A percentile compares a stretch with the other conserved stretches of the same genome.
Conservation (phyloP, 2,329 filamentous ascomycete species). For the Teratosphaeria zuluensis region DNA sequence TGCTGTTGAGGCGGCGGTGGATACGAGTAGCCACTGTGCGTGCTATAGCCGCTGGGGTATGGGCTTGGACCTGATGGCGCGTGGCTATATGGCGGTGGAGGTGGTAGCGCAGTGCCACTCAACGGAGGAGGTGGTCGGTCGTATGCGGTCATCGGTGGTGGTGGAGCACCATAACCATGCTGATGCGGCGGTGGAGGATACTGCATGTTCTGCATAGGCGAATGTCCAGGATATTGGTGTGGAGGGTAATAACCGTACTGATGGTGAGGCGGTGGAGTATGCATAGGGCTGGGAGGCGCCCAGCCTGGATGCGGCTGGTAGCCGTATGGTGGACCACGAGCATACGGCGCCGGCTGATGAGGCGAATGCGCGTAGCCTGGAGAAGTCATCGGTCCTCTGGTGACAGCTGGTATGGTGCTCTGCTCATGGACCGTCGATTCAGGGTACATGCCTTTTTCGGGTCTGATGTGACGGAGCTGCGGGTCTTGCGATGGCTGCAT, state of each 20-base stretch:
- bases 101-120: conserved; percentile 26
- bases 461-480: conserved; percentile 68
- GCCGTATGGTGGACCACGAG: conserved; percentile 30
- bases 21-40: conserved; percentile 2
- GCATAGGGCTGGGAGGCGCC: conserved; percentile 34
- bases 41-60: conserved; percentile 12
- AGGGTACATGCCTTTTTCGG: conserved; percentile 91
- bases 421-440: conserved; percentile 87
- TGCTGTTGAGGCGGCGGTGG: conserved; percentile 1
- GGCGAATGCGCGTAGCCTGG: conserved; percentile 47
- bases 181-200: conserved; percentile 23
- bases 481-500: conserved; percentile 76
- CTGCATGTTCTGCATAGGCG: conserved; percentile 25
- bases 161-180: conserved; percentile 10
- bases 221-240: conserved; percentile 18
- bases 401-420: conserved; percentile 69
- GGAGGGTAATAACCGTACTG: conserved; percentile 24
- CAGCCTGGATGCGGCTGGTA: conserved; percentile 29
- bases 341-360: conserved; percentile 32
- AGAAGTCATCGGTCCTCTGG: conserved; percentile 58
- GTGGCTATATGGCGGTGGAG: conserved; percentile 26
- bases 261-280: conserved; percentile 28
- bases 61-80: conserved; percentile 6
- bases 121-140: conserved; percentile 33
- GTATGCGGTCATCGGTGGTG: conserved; percentile 23